Evolutionary conservation across 2,329 filamentous ascomycete genomes (phyloP).

Genomic region (Diaporthe longicolla): DNA sequence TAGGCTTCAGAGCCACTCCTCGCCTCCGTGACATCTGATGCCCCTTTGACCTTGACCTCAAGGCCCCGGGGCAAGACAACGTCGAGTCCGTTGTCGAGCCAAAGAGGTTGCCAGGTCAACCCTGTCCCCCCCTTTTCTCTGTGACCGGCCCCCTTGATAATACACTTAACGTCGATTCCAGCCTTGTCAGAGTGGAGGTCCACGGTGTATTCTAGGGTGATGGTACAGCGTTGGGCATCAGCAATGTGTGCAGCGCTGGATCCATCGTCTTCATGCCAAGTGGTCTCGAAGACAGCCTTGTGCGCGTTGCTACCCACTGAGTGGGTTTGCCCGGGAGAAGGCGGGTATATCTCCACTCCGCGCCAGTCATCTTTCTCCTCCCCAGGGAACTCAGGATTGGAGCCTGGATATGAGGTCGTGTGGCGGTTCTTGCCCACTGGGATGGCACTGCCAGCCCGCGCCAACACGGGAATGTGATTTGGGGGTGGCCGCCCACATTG

Average conservation of each 20-base stretch:
- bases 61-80: neutral
- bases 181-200: neutral
- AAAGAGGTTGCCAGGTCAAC: neutral
- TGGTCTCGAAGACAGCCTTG: constrained; percentile 44
- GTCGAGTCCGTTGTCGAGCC: constrained; percentile 23
- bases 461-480: constrained; percentile 17
- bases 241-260: constrained; percentile 47
- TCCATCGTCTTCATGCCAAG: constrained; percentile 53
- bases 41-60: neutral
- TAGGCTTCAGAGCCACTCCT: neutral
- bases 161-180: constrained; percentile 1
- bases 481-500: neutral
- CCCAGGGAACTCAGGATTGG: constrained; percentile 49
- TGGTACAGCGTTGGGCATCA: neutral
- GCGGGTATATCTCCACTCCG: constrained; percentile 54
- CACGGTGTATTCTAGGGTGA: constrained; percentile 19
- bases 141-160: neutral
- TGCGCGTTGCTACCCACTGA: neutral
- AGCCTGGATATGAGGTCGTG: constrained; percentile 26
- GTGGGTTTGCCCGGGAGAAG: constrained; percentile 42
- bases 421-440: constrained; percentile 24
- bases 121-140: neutral
- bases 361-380: constrained; percentile 52
- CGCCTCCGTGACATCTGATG: neutral
- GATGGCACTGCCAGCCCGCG: neutral